A percentile compares a stretch with the other conserved stretches of the same genome.
phyloP scores from a whole-genome alignment of 192 early-diverging fungal species.

The Kappamyces sp. region DNA sequence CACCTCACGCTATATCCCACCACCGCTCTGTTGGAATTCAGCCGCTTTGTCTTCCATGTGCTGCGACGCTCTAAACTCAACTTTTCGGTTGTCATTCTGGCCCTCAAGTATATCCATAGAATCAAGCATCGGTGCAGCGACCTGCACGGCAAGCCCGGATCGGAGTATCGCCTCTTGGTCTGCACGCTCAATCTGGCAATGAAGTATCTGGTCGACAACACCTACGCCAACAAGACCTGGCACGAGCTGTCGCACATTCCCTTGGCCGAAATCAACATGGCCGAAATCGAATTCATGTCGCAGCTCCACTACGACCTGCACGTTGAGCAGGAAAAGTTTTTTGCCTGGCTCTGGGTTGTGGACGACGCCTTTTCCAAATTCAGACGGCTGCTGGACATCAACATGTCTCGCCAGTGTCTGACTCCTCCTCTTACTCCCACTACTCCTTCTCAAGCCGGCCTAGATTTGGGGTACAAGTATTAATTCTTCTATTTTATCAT shows the following conservation, averaged over 20 bases:
- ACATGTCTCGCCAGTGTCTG: too few relatives aligned
- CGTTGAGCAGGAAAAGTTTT: conserved; percentile 63
- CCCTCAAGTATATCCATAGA: conserved; percentile 59
- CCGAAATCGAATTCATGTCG: conserved; percentile 77
- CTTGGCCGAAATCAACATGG: conserved; percentile 70
- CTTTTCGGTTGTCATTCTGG: conserved; percentile 54
- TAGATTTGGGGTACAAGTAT: too few relatives aligned
- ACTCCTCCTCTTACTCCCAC: too few relatives aligned
- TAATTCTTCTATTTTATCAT: too few relatives aligned
- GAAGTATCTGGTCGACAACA: conserved; percentile 85
- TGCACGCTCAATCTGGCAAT: conserved; percentile 81
- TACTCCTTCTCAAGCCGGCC: too few relatives aligned
- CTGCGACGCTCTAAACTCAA: conserved; percentile 56
- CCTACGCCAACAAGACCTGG: conserved; percentile 87
- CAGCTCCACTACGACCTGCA: conserved; percentile 71
- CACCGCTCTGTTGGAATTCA: conserved; percentile 28
- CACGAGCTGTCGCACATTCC: conserved; percentile 76
- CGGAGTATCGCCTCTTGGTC: conserved; percentile 76
- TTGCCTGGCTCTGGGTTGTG: conserved; percentile 53
- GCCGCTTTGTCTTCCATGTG: conserved; percentile 45
- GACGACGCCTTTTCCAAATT: conserved; percentile 13
- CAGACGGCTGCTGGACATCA: background rate
- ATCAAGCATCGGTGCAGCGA: conserved; percentile 49
- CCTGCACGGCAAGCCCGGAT: conserved; percentile 58
- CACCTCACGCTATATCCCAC: conserved; percentile 7